Conservation (phyloP, 2,329 filamentous ascomycete genomes). For the Fusarium sp. region DNA sequence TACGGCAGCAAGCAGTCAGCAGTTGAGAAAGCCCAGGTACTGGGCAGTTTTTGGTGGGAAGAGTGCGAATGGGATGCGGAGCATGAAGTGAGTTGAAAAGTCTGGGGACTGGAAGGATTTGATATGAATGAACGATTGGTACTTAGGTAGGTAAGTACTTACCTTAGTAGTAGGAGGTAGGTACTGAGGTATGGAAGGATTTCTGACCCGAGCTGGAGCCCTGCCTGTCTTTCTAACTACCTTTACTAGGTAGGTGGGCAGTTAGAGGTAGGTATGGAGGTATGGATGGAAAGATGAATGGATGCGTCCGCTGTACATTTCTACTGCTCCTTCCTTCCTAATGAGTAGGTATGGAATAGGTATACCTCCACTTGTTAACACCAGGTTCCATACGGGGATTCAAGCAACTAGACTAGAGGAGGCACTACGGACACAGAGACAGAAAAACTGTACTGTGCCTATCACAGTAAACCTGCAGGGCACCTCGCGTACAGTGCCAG, state of each 20-base stretch:
- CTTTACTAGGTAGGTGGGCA: neutral
- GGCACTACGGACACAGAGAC: constrained; percentile 9
- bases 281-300: neutral
- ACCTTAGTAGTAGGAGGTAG: no score
- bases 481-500: constrained; percentile 22
- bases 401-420: constrained; percentile 27
- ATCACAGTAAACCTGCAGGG: neutral
- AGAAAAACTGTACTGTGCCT: neutral
- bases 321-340: constrained; percentile 25
- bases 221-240: constrained; percentile 24
- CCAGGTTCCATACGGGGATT: constrained; percentile 35
- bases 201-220: constrained; percentile 24
- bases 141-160: no score
- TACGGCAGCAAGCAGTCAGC: constrained; percentile 6
- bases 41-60: neutral
- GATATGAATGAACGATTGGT: neutral
- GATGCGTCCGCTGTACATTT: constrained; percentile 9
- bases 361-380: constrained; percentile 41
- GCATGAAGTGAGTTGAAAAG: constrained; percentile 15
- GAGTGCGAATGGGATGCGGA: constrained; percentile 20
- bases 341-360: constrained; percentile 26
- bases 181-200: neutral
- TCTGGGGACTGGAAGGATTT: constrained; percentile 38
- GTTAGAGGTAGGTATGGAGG: neutral
- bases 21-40: neutral